Evolutionary conservation across 257 asterid genomes (phyloP).

Genomic region (Scutellaria galericulata): DNA sequence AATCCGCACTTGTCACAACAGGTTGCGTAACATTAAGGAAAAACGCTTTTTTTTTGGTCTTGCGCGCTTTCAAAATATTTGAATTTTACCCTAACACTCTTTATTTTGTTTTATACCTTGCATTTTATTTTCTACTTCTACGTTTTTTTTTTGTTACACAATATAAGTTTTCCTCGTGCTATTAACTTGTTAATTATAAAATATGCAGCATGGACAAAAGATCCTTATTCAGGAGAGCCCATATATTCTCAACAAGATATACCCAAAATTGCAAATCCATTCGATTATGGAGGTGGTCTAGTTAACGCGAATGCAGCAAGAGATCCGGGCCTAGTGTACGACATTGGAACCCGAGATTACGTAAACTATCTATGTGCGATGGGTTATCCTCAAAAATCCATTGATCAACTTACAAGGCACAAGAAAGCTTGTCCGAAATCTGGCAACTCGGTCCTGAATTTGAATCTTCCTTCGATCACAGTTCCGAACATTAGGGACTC

Average conservation of each 20-base stretch:
- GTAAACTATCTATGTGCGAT: constrained; percentile 41
- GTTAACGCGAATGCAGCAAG: constrained; percentile 36
- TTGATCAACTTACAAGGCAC: constrained; percentile 23
- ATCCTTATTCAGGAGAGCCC: constrained; percentile 41
- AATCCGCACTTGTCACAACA: constrained; percentile 44
- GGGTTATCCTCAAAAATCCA: constrained; percentile 32
- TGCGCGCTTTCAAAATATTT: not conserved
- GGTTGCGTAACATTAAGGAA: constrained; percentile 14
- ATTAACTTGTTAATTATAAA: not conserved
- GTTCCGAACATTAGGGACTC: constrained; percentile 33
- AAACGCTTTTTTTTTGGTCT: too few relatives aligned
- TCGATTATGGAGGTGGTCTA: constrained; percentile 48
- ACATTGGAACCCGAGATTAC: constrained; percentile 42
- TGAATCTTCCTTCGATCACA: constrained; percentile 49
- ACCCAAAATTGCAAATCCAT: constrained; percentile 32
- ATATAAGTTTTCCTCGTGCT: not conserved
- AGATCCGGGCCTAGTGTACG: constrained; percentile 43
- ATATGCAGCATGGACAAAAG: constrained; percentile 35
- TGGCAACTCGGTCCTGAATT: constrained; percentile 28
- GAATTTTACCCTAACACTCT: not conserved
- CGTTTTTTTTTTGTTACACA: too few relatives aligned
- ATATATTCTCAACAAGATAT: constrained; percentile 31
- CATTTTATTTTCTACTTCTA: too few relatives aligned
- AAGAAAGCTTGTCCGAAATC: constrained; percentile 26
- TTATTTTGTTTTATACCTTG: not conserved